A percentile compares a stretch with the other conserved stretches of the same genome.
Conservation (phyloP, 345 rosid genomes). For the Gossypium herbaceum region DNA sequence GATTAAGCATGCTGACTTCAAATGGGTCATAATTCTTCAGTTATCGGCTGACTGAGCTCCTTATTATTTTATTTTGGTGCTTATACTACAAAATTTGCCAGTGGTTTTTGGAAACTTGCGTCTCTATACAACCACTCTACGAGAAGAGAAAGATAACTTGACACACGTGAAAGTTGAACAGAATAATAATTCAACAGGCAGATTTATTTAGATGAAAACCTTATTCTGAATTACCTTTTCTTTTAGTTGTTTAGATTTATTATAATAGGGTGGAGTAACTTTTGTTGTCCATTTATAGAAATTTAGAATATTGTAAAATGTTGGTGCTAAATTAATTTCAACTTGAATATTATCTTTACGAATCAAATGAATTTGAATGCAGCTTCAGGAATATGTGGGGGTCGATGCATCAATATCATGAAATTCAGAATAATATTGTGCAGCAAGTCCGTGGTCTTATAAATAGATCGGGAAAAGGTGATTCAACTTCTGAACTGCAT, state of each 20-base stretch:
- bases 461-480: conserved; percentile 62
- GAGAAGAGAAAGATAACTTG: neutral
- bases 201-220: neutral
- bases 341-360: neutral
- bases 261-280: neutral
- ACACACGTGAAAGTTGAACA: neutral
- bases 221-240: neutral
- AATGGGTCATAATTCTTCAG: neutral
- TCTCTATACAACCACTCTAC: neutral
- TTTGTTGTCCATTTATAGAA: neutral
- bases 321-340: neutral
- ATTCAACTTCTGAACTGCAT: conserved; percentile 87
- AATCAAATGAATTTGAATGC: conserved; percentile 20
- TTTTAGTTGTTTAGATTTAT: neutral
- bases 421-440: conserved; percentile 74
- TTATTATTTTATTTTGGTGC: neutral
- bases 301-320: neutral
- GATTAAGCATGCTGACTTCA: conserved; percentile 3
- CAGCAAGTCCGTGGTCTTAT: conserved; percentile 96
- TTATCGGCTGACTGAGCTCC: neutral
- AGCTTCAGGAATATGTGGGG: conserved; percentile 98
- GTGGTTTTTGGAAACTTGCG: neutral
- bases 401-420: conserved; percentile 85
- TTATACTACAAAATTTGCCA: neutral
- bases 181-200: neutral